A percentile compares a stretch with the other conserved stretches of the same genome.
These are phyloP conservation scores for Ailanthus altissimus DNA, from an alignment of 345 rosid species.

Conservation along the genomic window DNA sequence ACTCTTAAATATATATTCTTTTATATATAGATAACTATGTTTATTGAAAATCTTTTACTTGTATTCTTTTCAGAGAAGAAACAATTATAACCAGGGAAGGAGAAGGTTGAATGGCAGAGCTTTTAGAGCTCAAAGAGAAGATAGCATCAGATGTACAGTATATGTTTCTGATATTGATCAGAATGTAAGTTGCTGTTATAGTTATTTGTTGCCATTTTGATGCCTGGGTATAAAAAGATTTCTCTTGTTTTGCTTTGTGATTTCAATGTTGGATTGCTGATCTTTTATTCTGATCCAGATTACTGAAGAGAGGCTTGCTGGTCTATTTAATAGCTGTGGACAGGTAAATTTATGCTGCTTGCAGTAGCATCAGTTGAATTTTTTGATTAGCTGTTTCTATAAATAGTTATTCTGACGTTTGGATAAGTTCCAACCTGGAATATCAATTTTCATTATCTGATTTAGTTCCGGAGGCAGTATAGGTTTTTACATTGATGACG, in stretches of 20 bases:
- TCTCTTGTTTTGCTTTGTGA: not conserved
- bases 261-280: not conserved
- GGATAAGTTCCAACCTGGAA: not conserved
- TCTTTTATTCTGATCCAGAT: constrained; percentile 45
- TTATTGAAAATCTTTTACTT: not conserved
- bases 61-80: constrained; percentile 53
- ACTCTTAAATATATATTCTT: not conserved
- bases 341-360: constrained; percentile 54
- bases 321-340: constrained; percentile 70
- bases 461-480: not conserved
- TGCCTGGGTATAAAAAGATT: not conserved
- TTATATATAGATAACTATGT: too few species aligned
- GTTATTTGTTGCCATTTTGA: not conserved
- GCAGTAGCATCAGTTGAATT: not conserved
- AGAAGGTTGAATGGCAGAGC: constrained; percentile 61
- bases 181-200: constrained; percentile 37
- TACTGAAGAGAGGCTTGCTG: constrained; percentile 90
- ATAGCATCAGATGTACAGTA: constrained; percentile 60
- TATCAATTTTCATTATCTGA: not conserved
- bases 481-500: not conserved
- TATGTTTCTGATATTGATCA: constrained; percentile 69
- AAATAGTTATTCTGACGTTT: not conserved
- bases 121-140: constrained; percentile 65
- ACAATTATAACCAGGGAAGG: constrained; percentile 56
- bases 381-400: not conserved